phyloP scores from a whole-genome alignment of 2,329 filamentous ascomycete genomes.

The Diaporthe velutina region DNA sequence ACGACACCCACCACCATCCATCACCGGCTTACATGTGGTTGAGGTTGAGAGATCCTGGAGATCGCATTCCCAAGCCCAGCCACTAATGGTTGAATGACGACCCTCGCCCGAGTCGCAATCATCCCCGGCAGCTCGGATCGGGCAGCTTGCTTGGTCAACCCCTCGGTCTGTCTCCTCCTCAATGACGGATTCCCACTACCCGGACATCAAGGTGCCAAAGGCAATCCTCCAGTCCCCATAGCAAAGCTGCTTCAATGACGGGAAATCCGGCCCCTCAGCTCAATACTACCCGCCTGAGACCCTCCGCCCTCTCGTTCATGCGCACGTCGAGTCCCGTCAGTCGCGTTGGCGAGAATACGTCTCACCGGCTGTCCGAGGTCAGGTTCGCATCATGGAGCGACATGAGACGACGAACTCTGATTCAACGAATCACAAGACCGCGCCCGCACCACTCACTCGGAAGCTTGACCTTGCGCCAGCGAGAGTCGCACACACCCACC shows the following conservation, averaged over 20 bases:
- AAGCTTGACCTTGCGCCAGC: constrained; percentile 32
- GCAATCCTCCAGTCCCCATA: not conserved
- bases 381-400: constrained; percentile 24
- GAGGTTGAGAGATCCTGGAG: constrained; percentile 17
- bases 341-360: not conserved
- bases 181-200: constrained; percentile 26
- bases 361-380: constrained; percentile 20
- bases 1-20: constrained; percentile 6
- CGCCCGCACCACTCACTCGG: constrained; percentile 20
- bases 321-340: constrained; percentile 20
- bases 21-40: constrained; percentile 17
- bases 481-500: constrained; percentile 20
- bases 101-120: constrained; percentile 4
- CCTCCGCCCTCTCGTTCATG: constrained; percentile 29
- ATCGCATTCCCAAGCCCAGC: constrained; percentile 11
- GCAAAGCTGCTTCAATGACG: not conserved
- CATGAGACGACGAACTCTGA: constrained; percentile 36
- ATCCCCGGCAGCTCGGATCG: constrained; percentile 12
- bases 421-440: constrained; percentile 35
- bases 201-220: constrained; percentile 35
- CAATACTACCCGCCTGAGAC: constrained; percentile 19
- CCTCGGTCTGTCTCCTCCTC: constrained; percentile 27
- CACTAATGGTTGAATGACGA: constrained; percentile 23
- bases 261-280: not conserved
- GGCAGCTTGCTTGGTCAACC: constrained; percentile 27